Evolutionary conservation across 345 rosid species (phyloP).

Genomic region (Pistacia atlantica): DNA sequence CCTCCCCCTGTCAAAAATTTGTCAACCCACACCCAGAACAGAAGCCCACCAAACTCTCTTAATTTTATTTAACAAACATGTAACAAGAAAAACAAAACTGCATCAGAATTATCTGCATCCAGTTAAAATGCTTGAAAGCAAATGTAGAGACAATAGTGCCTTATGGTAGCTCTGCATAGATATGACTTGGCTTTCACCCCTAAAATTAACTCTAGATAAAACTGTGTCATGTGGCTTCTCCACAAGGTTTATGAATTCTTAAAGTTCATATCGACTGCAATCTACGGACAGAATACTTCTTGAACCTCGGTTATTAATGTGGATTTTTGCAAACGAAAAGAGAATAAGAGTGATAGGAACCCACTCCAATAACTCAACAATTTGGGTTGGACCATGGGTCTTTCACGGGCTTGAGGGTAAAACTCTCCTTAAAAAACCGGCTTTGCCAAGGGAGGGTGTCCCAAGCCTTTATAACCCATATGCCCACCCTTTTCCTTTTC

Average conservation of each 20-base stretch:
- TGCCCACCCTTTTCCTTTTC: too few relatives aligned
- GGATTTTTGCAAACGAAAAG: too few relatives aligned
- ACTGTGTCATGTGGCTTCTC: neutral
- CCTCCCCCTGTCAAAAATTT: conserved; percentile 10
- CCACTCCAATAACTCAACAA: too few relatives aligned
- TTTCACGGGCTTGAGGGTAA: too few relatives aligned
- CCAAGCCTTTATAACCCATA: too few relatives aligned
- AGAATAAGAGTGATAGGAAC: too few relatives aligned
- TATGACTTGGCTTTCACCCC: neutral
- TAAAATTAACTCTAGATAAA: neutral
- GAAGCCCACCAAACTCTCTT: conserved; percentile 10
- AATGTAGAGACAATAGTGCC: neutral
- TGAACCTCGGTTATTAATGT: too few relatives aligned
- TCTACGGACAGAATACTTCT: too few relatives aligned
- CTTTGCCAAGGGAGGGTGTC: too few relatives aligned
- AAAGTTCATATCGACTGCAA: neutral
- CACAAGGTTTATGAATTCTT: neutral
- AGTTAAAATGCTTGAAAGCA: neutral
- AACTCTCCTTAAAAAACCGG: too few relatives aligned
- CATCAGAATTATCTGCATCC: neutral
- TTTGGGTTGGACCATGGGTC: too few relatives aligned
- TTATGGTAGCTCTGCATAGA: neutral
- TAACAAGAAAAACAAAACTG: neutral
- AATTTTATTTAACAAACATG: neutral
- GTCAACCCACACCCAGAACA: neutral